Base-by-base conservation (phyloP, 345 rosid species). In the Hypericum perforatum region DNA sequence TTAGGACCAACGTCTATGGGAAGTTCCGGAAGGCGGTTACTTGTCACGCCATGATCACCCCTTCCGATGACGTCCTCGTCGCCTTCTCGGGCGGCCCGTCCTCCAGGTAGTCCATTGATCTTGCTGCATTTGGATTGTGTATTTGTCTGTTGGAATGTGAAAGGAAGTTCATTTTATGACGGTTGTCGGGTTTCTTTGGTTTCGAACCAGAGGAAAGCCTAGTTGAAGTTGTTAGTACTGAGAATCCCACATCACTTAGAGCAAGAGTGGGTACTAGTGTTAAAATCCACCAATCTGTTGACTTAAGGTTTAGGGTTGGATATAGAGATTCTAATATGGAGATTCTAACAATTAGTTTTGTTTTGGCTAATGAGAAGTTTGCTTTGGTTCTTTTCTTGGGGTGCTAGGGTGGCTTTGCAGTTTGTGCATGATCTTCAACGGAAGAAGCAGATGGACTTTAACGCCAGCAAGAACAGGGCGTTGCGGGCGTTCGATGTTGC, bases 11-110 rank as follows among this genome's bases (percentile, higher is more conserved):
- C 46, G 74, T 92, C 14, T 85, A 55, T 44, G 96, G 82, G 39
- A 92, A 92, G 76, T 92, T 92, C 70, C 76, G 89, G 63, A 86
- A 77, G 14, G 80, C 94, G 41, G 89, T 92, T 45, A 73, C 85
- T 60, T 83, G 86, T 11, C 78, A 85, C 51, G 85, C 97, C 58
- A 76, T 85, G 94, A 88, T 88, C 53, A 78, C 88, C 43, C 94
- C 98, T 68, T 70, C 86, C 6, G 98, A 88, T 64, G 78, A 88
- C 6, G 86, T 85, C 15, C 97, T 85, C 42, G 88, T 92, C 16
- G 95, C 98, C 37, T 85, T 92, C 84, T 88, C 98, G 5, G 98
- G 95, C 7, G 96, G 95, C 49, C 73, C 86, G 54, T 69, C 85
- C 66, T 92, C 98, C 57, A 81, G 98, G 95, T 83, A 41, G 6